Conservation (phyloP, 106 monocot species). For the Phalaenopsis equestris region DNA sequence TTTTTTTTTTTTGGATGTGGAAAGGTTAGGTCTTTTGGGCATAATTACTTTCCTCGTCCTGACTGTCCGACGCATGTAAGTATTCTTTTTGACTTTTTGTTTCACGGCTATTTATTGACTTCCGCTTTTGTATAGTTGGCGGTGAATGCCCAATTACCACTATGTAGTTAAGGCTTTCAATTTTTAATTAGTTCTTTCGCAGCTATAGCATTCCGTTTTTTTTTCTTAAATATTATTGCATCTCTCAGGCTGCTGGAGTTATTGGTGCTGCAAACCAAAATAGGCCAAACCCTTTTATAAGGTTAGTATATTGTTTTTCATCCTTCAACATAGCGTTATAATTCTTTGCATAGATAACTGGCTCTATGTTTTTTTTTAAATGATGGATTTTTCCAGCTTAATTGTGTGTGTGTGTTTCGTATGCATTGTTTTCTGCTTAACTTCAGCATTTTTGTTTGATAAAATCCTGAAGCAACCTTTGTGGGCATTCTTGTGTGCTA, state of each 20-base stretch:
- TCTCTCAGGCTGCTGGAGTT: constrained; percentile 15
- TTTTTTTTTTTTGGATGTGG: neutral
- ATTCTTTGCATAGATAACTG: neutral
- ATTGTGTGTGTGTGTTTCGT: neutral
- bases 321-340: neutral
- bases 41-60: constrained; percentile 17
- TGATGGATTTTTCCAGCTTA: neutral
- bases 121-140: neutral
- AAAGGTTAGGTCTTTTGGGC: constrained; percentile 34
- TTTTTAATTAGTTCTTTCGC: neutral
- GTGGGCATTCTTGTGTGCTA: neutral
- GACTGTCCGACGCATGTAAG: constrained; percentile 39
- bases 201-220: neutral
- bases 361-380: neutral
- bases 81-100: no score
- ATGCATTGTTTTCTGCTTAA: neutral
- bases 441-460: neutral
- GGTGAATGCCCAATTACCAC: no score
- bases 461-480: neutral
- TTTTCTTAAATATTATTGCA: neutral
- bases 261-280: constrained; percentile 20
- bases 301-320: constrained; percentile 1
- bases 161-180: neutral
- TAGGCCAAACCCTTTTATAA: constrained; percentile 7
- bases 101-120: neutral